Conservation (phyloP, 495 filamentous ascomycete genomes). For the Hypoxylon intermedium region DNA sequence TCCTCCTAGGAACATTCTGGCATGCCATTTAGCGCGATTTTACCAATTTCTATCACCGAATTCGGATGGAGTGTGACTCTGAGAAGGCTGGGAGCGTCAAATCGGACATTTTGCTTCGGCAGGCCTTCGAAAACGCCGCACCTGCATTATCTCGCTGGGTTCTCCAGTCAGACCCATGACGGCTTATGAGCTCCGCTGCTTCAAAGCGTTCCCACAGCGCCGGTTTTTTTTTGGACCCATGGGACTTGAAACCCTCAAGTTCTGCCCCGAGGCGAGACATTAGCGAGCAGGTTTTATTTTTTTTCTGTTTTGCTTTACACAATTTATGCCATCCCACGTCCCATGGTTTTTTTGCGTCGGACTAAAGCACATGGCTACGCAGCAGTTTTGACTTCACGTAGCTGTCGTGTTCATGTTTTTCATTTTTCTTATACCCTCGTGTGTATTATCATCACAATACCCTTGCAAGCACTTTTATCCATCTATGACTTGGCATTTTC, state of each 20-base stretch:
- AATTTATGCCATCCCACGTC: slow-evolving; percentile 11
- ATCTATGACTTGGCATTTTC: slow-evolving; percentile 2
- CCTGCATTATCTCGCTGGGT: slow-evolving; percentile 32
- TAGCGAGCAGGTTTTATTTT: slow-evolving; percentile 5
- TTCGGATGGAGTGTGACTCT: slow-evolving; percentile 13
- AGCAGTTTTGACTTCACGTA: slow-evolving; percentile 2
- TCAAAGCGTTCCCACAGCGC: slow-evolving; percentile 1
- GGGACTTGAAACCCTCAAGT: slow-evolving; percentile 18
- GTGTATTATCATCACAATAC: slow-evolving; percentile 20
- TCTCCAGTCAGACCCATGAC: slow-evolving; percentile 8
- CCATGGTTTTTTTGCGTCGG: background rate
- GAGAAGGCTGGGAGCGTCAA: background rate
- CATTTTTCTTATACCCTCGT: slow-evolving; percentile 2
- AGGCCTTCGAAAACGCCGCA: background rate
- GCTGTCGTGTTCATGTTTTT: slow-evolving; percentile 5
- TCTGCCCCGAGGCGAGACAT: background rate
- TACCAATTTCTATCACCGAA: slow-evolving; percentile 10
- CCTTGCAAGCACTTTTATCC: slow-evolving; percentile 5
- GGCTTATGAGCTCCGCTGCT: slow-evolving; percentile 5
- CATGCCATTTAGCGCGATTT: slow-evolving; percentile 8
- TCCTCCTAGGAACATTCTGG: slow-evolving; percentile 8
- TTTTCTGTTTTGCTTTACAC: slow-evolving; percentile 8
- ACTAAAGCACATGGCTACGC: background rate
- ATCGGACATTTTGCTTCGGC: background rate
- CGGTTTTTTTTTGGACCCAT: slow-evolving; percentile 8